A percentile compares a stretch with the other conserved stretches of the same genome.
Evolutionary conservation across 1,284 basidiomycete genomes (phyloP).

Genomic region (Moesziomyces sp.): DNA sequence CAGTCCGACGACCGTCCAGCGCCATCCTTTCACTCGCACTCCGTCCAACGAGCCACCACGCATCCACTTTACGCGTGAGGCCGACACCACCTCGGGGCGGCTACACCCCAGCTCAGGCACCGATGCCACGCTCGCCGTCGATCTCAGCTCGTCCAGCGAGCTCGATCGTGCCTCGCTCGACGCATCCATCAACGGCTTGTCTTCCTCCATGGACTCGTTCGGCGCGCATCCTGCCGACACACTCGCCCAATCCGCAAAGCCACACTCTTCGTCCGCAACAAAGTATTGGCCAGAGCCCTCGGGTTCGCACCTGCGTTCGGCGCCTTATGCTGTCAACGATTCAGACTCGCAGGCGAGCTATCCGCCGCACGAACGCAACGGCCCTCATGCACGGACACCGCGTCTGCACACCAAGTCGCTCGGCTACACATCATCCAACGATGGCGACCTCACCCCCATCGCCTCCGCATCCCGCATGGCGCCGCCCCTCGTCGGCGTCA

Average conservation of each 20-base stretch:
- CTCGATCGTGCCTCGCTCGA: slow-evolving; percentile 15
- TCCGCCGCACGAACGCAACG: slow-evolving; percentile 10
- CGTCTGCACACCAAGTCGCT: slow-evolving; percentile 20
- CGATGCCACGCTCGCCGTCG: slow-evolving; percentile 23
- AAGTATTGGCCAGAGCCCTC: slow-evolving; percentile 39
- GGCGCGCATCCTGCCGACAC: not conserved
- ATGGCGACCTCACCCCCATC: slow-evolving; percentile 44
- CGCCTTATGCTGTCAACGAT: slow-evolving; percentile 5
- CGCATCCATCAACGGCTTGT: slow-evolving; percentile 11
- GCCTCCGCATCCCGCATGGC: slow-evolving; percentile 42
- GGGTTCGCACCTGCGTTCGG: slow-evolving; percentile 3
- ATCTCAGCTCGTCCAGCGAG: slow-evolving; percentile 26
- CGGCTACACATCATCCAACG: slow-evolving; percentile 53
- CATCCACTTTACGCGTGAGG: slow-evolving; percentile 25
- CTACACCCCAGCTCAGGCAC: slow-evolving; percentile 2
- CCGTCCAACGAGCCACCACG: slow-evolving; percentile 40
- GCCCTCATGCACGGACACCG: slow-evolving; percentile 19
- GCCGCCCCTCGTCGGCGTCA: slow-evolving; percentile 45
- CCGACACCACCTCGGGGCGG: not conserved
- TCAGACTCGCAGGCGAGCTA: slow-evolving; percentile 10
- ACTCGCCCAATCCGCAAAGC: not conserved
- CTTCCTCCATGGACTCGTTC: slow-evolving; percentile 15
- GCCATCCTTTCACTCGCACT: slow-evolving; percentile 33
- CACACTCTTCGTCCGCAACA: slow-evolving; percentile 1
- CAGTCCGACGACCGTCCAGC: slow-evolving; percentile 20